Base-by-base conservation (phyloP, 352 stramenopile species). In the Pythium aphanidermatum region DNA sequence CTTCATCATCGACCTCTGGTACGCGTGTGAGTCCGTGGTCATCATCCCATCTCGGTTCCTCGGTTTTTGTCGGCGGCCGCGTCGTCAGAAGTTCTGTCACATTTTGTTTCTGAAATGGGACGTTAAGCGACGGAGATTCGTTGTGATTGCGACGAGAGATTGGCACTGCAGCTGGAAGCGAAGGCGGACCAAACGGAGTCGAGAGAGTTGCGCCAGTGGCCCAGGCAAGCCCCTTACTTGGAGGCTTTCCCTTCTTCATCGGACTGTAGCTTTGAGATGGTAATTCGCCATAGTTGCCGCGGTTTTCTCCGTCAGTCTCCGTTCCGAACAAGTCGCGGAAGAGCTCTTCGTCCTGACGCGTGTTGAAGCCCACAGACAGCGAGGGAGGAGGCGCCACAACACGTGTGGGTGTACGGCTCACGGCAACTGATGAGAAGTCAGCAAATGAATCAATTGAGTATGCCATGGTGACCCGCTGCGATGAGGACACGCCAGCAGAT, bases 401-500 rank as follows among this genome's bases (percentile, higher is more conserved):
- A 17, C 47, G 60, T 2, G 49, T 58, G 2, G 63, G 68, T 0
- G 57, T 71, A n/a, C 58, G 63, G 29, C 56, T 66, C 28, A 77
- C 55, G 10, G 49, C 58, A 3, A 65, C 46, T 13, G 58, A 54
- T 3, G 70, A 85, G 45, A 58, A 73, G 28, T 85, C 70, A 1
- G 65, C 60, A 53, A 87, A 83, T 21, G 68, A 58, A 49, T 85
- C 70, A 17, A 85, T 60, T 3, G 70, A 76, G 43, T 82, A 83
- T 25, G 40, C 47, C 17, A 49, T 34, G 25, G 14, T 36, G 29
- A 42, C 27, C 12, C 30, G 29, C 21, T 40, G 30, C 39, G 29
- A 21, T 19, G 30, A 8, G 14, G n/a, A n/a, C n/a, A n/a, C n/a
- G n/a, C n/a, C n/a, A n/a, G n/a, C n/a, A n/a, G n/a, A n/a, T n/a